Evolutionary conservation across 2,329 filamentous ascomycete genomes (phyloP).

Genomic region (Nemania diffusa): DNA sequence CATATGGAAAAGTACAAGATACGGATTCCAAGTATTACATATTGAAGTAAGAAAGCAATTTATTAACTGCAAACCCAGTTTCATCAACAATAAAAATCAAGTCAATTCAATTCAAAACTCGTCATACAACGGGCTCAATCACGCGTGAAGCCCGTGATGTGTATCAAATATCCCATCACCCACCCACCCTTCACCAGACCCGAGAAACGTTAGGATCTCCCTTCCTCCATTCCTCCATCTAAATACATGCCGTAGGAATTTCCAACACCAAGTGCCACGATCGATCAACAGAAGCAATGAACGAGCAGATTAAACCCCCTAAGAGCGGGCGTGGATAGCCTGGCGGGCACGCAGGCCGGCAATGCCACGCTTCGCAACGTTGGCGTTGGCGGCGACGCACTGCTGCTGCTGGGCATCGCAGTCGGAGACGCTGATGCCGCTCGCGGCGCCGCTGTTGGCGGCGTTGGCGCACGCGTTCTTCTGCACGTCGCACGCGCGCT

Average conservation of each 20-base stretch:
- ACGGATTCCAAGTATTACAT: no score
- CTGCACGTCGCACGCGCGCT: slow-evolving; percentile 62
- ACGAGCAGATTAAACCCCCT: background rate
- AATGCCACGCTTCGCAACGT: slow-evolving; percentile 31
- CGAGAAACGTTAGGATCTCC: background rate
- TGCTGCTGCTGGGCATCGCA: slow-evolving; percentile 56
- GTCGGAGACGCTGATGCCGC: slow-evolving; percentile 52
- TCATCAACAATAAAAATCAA: background rate
- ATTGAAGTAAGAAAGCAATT: no score
- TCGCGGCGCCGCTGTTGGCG: slow-evolving; percentile 55
- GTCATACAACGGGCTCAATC: background rate
- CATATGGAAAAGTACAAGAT: no score
- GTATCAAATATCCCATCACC: background rate
- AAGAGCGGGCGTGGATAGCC: background rate
- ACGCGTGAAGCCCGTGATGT: background rate
- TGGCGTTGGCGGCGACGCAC: slow-evolving; percentile 47
- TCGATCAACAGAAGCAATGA: no score
- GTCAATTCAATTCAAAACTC: background rate
- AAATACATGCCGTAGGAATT: background rate
- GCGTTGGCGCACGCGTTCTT: slow-evolving; percentile 62
- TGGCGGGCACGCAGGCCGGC: slow-evolving; percentile 9
- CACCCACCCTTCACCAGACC: background rate
- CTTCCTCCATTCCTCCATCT: background rate
- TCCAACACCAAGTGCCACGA: background rate
- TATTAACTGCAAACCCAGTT: no score